Evolutionary conservation across 345 rosid genomes (phyloP), one percentile per base, ranked within the genome.

Genomic region (Turnera subulata): DNA sequence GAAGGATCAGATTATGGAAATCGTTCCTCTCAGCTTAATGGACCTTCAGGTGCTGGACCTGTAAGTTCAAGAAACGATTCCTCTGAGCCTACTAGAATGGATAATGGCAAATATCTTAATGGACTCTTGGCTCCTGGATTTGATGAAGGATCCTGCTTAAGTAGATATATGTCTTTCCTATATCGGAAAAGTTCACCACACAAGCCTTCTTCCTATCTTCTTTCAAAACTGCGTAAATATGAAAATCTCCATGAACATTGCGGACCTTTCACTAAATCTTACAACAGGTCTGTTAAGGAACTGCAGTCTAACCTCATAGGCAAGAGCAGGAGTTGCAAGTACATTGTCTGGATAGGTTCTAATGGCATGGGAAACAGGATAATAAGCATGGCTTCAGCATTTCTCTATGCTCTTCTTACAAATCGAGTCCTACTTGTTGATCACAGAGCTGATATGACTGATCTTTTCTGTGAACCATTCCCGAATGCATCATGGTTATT

Each of bases 381-480:
- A 4, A 16, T 64, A 15, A 25, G 21, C 29, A 25, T 56, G 42
- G 49, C 49, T 26, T 49, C 68, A 17, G 26, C 62, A 18, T 65
- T 65, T 32, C 58, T 51, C 11, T 65, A 57, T 33, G 58, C 70
- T 4, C 42, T 64, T 22, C 61, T 64, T 20, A 55, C 62, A 5
- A 29, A 64, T 19, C 29, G 55, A 47, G 56, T 64, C 21, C 19
- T 64, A 11, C 70, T 65, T 1, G 38, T 65, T n/a, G 46, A 65
- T 4, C 25, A 23, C 15, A 24, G 17, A 10, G 6, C 23, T 8
- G 59, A 65, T 25, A 50, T 50, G 53, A 38, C 19, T 29, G 63
- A 44, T 51, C 68, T 64, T 17, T 64, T 64, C 19, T 56, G 68
- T 25, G 50, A 64, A 59, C 62, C 68, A 14, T 64, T 65, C 40